Base-by-base conservation (phyloP, 202 grass and related monocot species). In the Carex sylvatica region DNA sequence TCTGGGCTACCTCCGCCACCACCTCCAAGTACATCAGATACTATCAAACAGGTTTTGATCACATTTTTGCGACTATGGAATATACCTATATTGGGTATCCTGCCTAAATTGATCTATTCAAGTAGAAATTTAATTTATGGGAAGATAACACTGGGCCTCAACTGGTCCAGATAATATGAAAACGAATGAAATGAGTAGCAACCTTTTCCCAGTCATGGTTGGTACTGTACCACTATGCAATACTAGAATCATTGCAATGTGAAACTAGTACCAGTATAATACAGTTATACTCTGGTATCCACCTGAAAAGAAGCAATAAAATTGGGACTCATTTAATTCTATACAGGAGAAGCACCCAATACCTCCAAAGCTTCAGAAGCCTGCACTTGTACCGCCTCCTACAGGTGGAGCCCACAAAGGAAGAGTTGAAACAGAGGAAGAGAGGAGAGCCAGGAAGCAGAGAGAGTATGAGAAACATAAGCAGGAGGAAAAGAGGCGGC, bases 381-480 rank as follows among this genome's bases (percentile, higher is more conserved):
- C 54, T 78, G 9, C 44, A 87, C 82, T 42, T 33, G 44, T 47
- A 56, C 80, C 64, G 5, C 61, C 59, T 26, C 78, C 19, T 16
- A 47, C 78, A 51, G 38, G 78, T 46, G 78, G 78, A 65, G 54
- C 46, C 61, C 78, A 64, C 36, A 82, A 82, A 82, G 61, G 70
- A 28, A 81, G 80, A 78, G 85, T 74, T n/a, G 93, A 99, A 84
- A 93, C 91, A 0, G 91, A 99, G 61, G 96, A 90, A 84, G 88
- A 99, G 80, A 87, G 92, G 24, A 87, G 83, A 10, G 46, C 82
- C 0, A 83, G 96, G 81, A 99, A 93, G 87, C 92, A 85, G 82
- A 92, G 85, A 5, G 96, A 95, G 19, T 93, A 89, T 31, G 91
- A 99, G 86, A 99, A 92, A 83, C 96, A 99, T 83, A 89, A 88